These are phyloP conservation scores for Auriculariales sp. DNA, from an alignment of 768 basidiomycete genomes.

Conservation along the genomic window DNA sequence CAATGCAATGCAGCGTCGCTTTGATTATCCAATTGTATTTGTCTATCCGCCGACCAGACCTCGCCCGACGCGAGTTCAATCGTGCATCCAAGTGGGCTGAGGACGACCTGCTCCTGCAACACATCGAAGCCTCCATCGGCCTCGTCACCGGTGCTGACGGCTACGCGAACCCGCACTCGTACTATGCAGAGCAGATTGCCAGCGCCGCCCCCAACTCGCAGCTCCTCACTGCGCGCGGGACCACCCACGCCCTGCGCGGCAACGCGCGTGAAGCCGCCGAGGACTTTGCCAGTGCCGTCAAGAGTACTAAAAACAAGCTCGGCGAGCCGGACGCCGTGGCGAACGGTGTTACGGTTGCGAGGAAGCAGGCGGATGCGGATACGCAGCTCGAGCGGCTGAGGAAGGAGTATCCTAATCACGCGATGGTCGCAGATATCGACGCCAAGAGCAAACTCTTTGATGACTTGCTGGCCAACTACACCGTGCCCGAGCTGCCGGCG, in stretches of 20 bases:
- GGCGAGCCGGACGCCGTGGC: conserved; percentile 52
- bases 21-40: conserved; percentile 77
- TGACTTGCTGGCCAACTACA: conserved; percentile 38
- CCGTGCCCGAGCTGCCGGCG: conserved; percentile 37
- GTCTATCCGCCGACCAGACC: conserved; percentile 75
- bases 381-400: conserved; percentile 46
- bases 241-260: conserved; percentile 63
- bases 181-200: conserved; percentile 65
- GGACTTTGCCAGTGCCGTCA: conserved; percentile 62
- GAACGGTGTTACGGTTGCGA: conserved; percentile 38
- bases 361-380: conserved; percentile 49
- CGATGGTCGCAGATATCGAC: conserved; percentile 48
- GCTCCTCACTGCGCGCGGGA: conserved; percentile 64
- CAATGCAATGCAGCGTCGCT: conserved; percentile 52
- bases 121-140: conserved; percentile 73
- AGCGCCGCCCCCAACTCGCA: conserved; percentile 41
- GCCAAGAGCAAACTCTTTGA: conserved; percentile 55
- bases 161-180: conserved; percentile 38
- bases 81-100: conserved; percentile 76
- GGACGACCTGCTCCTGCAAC: conserved; percentile 78
- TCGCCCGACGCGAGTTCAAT: conserved; percentile 76
- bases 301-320: conserved; percentile 24
- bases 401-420: conserved; percentile 48
- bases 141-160: conserved; percentile 61
- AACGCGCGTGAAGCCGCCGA: conserved; percentile 66